Evolutionary conservation across 148 eudicot genomes (phyloP).

Genomic region (Chenopodium album): DNA sequence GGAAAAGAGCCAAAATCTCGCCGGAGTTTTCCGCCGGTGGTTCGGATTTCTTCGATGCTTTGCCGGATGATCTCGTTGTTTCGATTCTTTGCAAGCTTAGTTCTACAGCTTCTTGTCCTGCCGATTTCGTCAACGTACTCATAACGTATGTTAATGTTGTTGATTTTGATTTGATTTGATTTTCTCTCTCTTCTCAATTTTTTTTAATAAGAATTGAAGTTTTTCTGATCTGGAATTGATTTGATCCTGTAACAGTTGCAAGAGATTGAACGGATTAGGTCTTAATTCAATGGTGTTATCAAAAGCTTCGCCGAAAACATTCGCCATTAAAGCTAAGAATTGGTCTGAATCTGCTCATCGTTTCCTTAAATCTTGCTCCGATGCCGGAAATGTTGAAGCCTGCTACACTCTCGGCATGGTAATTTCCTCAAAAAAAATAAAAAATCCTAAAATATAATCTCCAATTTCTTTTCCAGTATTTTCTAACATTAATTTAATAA

Average conservation of each 20-base stretch:
- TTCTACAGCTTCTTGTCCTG: slow-evolving; percentile 46
- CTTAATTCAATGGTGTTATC: slow-evolving; percentile 56
- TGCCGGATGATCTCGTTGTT: slow-evolving; percentile 57
- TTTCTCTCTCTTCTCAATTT: neutral
- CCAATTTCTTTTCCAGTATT: neutral
- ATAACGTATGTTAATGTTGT: slow-evolving; percentile 36
- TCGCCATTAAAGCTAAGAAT: slow-evolving; percentile 55
- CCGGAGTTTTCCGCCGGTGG: slow-evolving; percentile 8
- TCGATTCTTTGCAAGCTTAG: slow-evolving; percentile 45
- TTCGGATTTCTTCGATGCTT: slow-evolving; percentile 41
- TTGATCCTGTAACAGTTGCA: slow-evolving; percentile 54
- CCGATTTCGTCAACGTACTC: slow-evolving; percentile 48
- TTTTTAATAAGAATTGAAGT: neutral
- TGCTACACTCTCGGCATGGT: slow-evolving; percentile 94
- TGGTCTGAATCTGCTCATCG: slow-evolving; percentile 74
- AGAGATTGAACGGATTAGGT: slow-evolving; percentile 66
- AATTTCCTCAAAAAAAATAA: neutral
- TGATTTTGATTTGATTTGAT: neutral
- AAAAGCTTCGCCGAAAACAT: slow-evolving; percentile 49
- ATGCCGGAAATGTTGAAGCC: slow-evolving; percentile 76
- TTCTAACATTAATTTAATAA: no score
- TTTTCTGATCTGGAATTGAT: neutral
- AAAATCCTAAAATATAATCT: neutral
- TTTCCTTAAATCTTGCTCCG: slow-evolving; percentile 64
- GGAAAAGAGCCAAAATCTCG: slow-evolving; percentile 23